phyloP scores from a whole-genome alignment of 306 rosid species.

The Lathyrus aphaca region DNA sequence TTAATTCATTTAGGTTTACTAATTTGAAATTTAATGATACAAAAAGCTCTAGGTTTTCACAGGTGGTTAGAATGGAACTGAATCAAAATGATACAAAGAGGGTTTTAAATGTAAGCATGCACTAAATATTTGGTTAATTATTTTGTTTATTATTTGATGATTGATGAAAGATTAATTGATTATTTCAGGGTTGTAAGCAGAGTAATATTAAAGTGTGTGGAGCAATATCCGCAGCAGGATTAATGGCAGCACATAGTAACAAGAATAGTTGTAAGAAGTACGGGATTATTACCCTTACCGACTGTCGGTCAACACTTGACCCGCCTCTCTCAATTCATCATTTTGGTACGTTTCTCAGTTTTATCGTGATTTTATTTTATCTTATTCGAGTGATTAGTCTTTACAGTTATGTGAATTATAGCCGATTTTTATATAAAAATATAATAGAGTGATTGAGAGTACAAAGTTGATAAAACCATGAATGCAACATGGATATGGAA shows the following conservation, averaged over 20 bases:
- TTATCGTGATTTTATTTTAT: no score
- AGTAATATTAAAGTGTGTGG: slow-evolving; percentile 55
- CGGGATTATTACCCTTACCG: slow-evolving; percentile 53
- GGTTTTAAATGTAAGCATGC: slow-evolving; percentile 48
- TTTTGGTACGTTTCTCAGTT: slow-evolving; percentile 42
- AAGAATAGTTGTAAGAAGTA: slow-evolving; percentile 43
- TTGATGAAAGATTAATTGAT: no score
- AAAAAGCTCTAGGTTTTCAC: slow-evolving; percentile 41
- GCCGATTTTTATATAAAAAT: no score
- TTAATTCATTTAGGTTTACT: slow-evolving; percentile 49
- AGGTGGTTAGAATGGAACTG: slow-evolving; percentile 56
- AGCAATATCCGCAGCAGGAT: slow-evolving; percentile 58
- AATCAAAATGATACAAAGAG: slow-evolving; percentile 43
- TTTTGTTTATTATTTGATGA: no score
- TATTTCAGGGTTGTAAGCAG: slow-evolving; percentile 52
- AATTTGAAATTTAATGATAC: slow-evolving; percentile 58
- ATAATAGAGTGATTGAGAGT: no score
- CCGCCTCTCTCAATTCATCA: slow-evolving; percentile 51
- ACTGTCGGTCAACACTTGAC: slow-evolving; percentile 54
- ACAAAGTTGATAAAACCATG: not conserved
- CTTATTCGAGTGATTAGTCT: no score
- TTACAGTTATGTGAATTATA: no score
- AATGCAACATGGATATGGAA: not conserved
- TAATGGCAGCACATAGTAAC: slow-evolving; percentile 53
- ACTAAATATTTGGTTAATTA: no score